Percentiles rank a stretch among this genome's conserved stretches.
phyloP scores from a whole-genome alignment of 805 yeast genomes.

The Lipomyces chichibuensis region DNA sequence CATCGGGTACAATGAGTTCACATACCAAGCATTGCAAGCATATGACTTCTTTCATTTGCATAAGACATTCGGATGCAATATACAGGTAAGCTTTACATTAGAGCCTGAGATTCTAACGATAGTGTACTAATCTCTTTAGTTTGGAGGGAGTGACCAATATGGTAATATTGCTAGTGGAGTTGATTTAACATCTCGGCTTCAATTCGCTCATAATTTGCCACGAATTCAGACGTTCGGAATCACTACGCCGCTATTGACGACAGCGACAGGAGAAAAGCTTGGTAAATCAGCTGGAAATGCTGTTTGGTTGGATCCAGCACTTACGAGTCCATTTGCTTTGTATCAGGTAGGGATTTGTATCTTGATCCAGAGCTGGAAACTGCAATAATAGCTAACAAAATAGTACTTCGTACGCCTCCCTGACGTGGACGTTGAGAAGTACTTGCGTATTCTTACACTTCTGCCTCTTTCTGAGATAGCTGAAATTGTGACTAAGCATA shows the following conservation, averaged over 20 bases:
- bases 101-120: too few species aligned
- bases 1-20: constrained; percentile 89
- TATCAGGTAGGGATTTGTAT: constrained; percentile 55
- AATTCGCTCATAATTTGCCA: constrained; percentile 34
- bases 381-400: not conserved
- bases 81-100: constrained; percentile 56
- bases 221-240: constrained; percentile 61
- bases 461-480: constrained; percentile 67
- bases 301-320: constrained; percentile 72
- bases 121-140: not conserved
- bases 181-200: constrained; percentile 73
- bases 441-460: constrained; percentile 77
- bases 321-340: constrained; percentile 78
- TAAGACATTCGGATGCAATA: constrained; percentile 57
- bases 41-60: constrained; percentile 87
- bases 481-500: constrained; percentile 57
- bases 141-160: constrained; percentile 97
- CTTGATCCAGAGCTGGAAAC: not conserved
- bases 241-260: constrained; percentile 87
- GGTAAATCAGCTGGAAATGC: constrained; percentile 99
- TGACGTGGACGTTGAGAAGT: constrained; percentile 71
- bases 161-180: constrained; percentile 97
- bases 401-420: constrained; percentile 68
- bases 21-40: constrained; percentile 91
- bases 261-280: constrained; percentile 87